Evolutionary conservation across 2,329 filamentous ascomycete species (phyloP), one percentile per base, ranked within the genome.

Genomic region (Xylogone sp.): DNA sequence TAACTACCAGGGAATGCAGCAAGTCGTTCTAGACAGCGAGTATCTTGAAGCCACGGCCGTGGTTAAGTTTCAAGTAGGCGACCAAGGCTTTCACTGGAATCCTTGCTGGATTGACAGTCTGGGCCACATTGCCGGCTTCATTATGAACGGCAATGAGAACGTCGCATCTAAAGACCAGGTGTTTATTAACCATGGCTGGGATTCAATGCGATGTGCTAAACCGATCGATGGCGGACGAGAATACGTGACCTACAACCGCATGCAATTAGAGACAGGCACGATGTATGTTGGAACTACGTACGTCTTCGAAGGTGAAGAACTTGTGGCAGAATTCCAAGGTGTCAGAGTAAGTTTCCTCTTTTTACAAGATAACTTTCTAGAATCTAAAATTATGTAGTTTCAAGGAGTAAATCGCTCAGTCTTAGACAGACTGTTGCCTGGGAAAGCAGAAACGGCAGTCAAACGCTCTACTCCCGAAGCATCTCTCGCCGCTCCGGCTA

Each of bases 181-280:
- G 48, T 83, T 72, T 64, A 79, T 83, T 58, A 80, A 78, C 5
- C 79, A 82, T 58, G 79, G 79, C 22, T 83, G 79, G 80, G 74
- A 75, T 21, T 74, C 71, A 1, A 65, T 82, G 59, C 69, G 73
- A 22, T 74, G 79, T 53, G 68, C 72, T 2, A 75, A 77, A 58
- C 73, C 70, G 18, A 68, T 75, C 0, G 64, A 68, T 9, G 59
- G 66, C 2, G 62, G 59, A 29, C 78, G 77, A 66, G 69, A 70
- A 3, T 83, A 82, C 59, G 73, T 73, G 56, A 74, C 72, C n/a
- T 82, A 83, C 65, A 76, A 81, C 54, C 73, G 76, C 44, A 82
- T 83, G 79, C 76, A 79, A n/a, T n/a, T n/a, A 59, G 72, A 71
- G 3, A 21, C 8, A 45, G 71, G 65, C 48, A 76, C 75, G 65